These are phyloP conservation scores for Scheffersomyces cryptocercus DNA, from an alignment of 1,139 yeast species.

Conservation along the genomic window DNA sequence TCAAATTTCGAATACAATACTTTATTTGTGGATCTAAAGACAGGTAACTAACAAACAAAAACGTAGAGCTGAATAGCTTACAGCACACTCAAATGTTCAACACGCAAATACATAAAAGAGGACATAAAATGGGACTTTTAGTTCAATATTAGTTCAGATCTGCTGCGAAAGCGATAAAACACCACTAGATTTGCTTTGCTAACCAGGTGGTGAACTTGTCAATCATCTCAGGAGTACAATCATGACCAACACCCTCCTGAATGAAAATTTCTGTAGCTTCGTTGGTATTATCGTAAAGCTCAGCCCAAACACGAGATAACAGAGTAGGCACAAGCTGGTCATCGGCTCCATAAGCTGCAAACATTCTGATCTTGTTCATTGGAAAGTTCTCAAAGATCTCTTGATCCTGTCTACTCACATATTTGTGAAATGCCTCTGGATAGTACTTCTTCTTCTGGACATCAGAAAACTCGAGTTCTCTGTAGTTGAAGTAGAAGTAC, in stretches of 20 bases:
- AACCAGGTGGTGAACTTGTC: slow-evolving; percentile 37
- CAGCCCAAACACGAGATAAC: slow-evolving; percentile 37
- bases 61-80: too few relatives aligned
- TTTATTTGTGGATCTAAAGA: too few relatives aligned
- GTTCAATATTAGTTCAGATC: too few relatives aligned
- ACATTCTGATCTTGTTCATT: slow-evolving; percentile 31
- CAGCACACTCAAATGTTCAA: too few relatives aligned
- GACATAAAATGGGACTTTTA: too few relatives aligned
- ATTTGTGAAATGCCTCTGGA: slow-evolving; percentile 40
- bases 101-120: too few relatives aligned
- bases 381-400: slow-evolving; percentile 39
- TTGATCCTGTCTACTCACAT: slow-evolving; percentile 28
- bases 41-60: too few relatives aligned
- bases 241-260: slow-evolving; percentile 39
- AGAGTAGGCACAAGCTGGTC: slow-evolving; percentile 41
- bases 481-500: slow-evolving; percentile 34
- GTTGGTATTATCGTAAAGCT: slow-evolving; percentile 30
- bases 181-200: slow-evolving; percentile 9
- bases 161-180: background rate
- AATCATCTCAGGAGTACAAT: slow-evolving; percentile 37
- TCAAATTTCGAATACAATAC: too few relatives aligned
- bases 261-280: slow-evolving; percentile 23
- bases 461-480: slow-evolving; percentile 33
- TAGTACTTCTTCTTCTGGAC: slow-evolving; percentile 26
- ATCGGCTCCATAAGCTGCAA: slow-evolving; percentile 38